Conservation (phyloP, 345 rosid genomes). For the Eutrema heterophyllum region DNA sequence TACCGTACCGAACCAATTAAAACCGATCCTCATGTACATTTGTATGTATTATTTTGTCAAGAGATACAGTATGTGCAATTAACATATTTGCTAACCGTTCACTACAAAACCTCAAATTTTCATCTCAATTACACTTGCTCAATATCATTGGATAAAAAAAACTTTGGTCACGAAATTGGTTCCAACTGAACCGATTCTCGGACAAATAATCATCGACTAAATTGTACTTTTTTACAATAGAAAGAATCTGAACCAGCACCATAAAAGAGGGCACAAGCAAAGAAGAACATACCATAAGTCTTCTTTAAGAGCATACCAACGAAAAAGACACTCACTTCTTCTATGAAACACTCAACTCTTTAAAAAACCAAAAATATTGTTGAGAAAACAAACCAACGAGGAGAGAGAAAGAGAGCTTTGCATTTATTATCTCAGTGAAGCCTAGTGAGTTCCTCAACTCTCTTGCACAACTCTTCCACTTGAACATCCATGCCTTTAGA, state of each 20-base stretch:
- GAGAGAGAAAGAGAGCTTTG: not conserved
- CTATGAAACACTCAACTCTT: not conserved
- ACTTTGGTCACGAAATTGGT: not conserved
- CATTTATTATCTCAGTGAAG: slow-evolving; percentile 48
- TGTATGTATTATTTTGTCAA: not conserved
- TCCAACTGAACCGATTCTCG: no score
- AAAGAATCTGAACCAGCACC: not conserved
- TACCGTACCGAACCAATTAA: not conserved
- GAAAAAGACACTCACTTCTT: not conserved
- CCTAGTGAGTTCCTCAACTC: slow-evolving; percentile 85
- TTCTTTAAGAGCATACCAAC: not conserved
- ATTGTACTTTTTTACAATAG: not conserved
- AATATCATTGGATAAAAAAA: no score
- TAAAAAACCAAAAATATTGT: not conserved
- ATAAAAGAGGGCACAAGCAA: no score
- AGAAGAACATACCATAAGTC: not conserved
- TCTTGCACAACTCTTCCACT: slow-evolving; percentile 81
- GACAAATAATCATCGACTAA: not conserved
- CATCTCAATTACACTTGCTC: not conserved
- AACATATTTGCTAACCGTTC: no score
- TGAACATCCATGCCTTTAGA: slow-evolving; percentile 59
- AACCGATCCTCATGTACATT: not conserved
- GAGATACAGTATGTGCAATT: no score
- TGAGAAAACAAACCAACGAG: not conserved
- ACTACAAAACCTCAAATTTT: not conserved